Evolutionary conservation across 208 protist genomes (phyloP).

Genomic region (Borovskyia barvae): DNA sequence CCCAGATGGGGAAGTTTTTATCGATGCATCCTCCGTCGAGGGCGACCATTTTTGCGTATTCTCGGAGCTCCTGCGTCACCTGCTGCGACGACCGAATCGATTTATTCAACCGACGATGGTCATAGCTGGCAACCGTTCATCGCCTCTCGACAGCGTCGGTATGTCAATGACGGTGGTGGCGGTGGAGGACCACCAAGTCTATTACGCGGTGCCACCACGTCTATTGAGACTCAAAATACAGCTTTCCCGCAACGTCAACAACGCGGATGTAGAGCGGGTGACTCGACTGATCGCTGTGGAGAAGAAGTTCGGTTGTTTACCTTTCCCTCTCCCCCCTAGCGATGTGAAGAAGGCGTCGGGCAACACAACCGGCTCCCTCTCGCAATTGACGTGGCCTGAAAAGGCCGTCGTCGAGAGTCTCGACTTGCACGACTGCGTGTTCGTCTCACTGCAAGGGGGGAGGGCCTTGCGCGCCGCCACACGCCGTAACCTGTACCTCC

Average conservation of each 20-base stretch:
- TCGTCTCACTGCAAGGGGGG: constrained; percentile 33
- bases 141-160: neutral
- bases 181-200: neutral
- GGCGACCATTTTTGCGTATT: constrained; percentile 32
- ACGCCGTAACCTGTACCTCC: constrained; percentile 36
- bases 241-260: constrained; percentile 24
- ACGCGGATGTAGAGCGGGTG: constrained; percentile 21
- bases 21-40: constrained; percentile 24
- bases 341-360: neutral
- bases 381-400: constrained; percentile 21
- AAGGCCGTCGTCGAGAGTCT: constrained; percentile 25
- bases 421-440: constrained; percentile 20
- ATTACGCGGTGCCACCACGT: constrained; percentile 18
- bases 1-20: constrained; percentile 21
- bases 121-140: neutral
- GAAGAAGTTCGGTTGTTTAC: constrained; percentile 14
- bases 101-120: constrained; percentile 12
- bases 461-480: constrained; percentile 31
- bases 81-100: constrained; percentile 7
- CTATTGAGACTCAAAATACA: constrained; percentile 24
- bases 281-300: constrained; percentile 7
- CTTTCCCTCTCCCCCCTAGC: neutral
- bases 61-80: constrained; percentile 15
- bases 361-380: constrained; percentile 1
- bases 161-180: neutral